Evolutionary conservation across 2,329 filamentous ascomycete species (phyloP), one percentile per base, ranked within the genome.

Genomic region (Epichloe sylvatica): DNA sequence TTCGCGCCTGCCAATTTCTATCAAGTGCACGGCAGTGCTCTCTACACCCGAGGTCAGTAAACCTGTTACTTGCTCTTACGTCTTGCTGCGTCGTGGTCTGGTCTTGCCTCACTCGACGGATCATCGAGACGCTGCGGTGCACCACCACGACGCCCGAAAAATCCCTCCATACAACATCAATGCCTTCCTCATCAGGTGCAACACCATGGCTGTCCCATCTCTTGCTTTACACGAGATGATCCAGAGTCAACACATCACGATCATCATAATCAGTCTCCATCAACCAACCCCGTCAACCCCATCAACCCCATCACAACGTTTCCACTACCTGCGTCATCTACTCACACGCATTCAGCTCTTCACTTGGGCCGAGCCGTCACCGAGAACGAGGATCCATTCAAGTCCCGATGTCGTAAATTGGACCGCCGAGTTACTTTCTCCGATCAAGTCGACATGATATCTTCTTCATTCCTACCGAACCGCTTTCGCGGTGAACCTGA

Each of bases 401-500:
- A 51, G 53, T 54, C 52, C 58, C 56, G 56, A 69, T 69, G 66
- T 62, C 62, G 59, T 67, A 61, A 55, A 59, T 55, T 54, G 41
- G 51, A 43, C 46, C 59, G 53, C 54, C 62, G 56, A 61, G 57
- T 61, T 47, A 59, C 57, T 59, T 62, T 65, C 59, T 60, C 59
- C 60, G 61, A 63, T 61, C 63, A 49, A 34, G 45, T 53, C 63
- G 63, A 66, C 57, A 80, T 76, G 73, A 73, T 75, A 58, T 70
- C 73, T 53, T 68, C 75, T 44, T 72, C 70, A 54, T 68, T 82
- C 52, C 69, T 83, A 17, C 80, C 79, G 52, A 71, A 70, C 61
- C 76, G 78, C 59, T 81, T 83, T 58, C 77, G 79, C 64, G 79
- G 79, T 55, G 74, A 78, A 62, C 69, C 75, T 54, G 69, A 72